Base-by-base conservation (phyloP, 2,329 filamentous ascomycete species). In the Hypoxylon sp. region DNA sequence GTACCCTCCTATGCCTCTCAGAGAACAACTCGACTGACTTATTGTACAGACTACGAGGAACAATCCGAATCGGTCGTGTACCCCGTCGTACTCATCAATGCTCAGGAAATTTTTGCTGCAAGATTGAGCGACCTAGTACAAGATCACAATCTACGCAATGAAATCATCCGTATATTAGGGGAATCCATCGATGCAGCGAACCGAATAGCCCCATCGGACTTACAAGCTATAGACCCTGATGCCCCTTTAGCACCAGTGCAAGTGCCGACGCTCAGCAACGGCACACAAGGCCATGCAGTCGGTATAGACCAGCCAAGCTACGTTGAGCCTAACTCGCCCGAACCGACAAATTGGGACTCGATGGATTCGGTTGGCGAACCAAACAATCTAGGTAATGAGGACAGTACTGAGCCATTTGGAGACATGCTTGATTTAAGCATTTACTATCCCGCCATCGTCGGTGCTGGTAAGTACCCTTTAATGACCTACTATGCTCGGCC, bases 41-140 rank as follows among this genome's bases (percentile, higher is more conserved):
- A 17, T 19, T 3, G 4, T 33, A 8, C 39, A 66, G 63, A 66
- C 31, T 66, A 47, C 14, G 63, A 62, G 17, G 53, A 62, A 6
- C 35, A 47, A 11, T 8, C 10, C 3, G 39, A 19, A 17, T 17
- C 4, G n/a, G 19, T 22, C 2, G n/a, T 19, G 14, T 57, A 62
- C 11, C 63, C 37, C 9, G 17, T 31, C n/a, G 13, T 42, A 14
- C 42, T 55, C 33, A 42, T 31, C 13, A 48, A 33, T 10, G 46
- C 42, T 10, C 13, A 51, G 33, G 63, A 62, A 35, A n/a, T 66
- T 22, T 66, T 58, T 17, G 39, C 24, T 22, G 51, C 19, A 35
- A 47, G 57, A 3, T 29, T 65, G 19, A 39, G 13, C 8, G 17
- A 22, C 13, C 13, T 42, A 22, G 33, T 22, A 46, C 14, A 60